A percentile compares a stretch with the other conserved stretches of the same genome.
Evolutionary conservation across 371 early-diverging fungal species (phyloP).

Genomic region (Catenaria anguillulae): DNA sequence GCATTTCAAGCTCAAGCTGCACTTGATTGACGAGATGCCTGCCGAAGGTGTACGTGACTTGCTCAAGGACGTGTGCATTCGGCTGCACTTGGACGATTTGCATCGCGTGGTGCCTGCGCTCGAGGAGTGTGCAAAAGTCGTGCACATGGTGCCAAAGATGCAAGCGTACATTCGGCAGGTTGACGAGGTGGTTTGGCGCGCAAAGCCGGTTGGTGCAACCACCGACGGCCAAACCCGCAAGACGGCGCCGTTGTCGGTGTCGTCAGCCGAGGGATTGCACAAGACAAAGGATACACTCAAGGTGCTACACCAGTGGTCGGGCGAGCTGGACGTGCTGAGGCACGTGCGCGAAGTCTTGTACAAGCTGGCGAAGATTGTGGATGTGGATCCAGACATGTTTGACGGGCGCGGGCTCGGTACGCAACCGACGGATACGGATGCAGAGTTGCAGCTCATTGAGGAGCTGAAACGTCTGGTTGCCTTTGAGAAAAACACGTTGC

Average conservation of each 20-base stretch:
- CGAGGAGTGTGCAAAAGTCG: conserved; percentile 12
- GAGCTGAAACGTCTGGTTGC: conserved; percentile 6
- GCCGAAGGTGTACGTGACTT: conserved; percentile 13
- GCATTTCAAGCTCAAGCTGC: conserved; percentile 17
- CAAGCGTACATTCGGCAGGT: conserved; percentile 15
- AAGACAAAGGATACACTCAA: conserved; percentile 10
- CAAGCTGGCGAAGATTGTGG: too few relatives aligned
- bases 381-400: neutral
- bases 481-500: neutral
- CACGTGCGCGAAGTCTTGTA: neutral
- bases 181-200: conserved; percentile 11
- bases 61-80: conserved; percentile 20
- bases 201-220: neutral
- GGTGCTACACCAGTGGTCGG: conserved; percentile 12
- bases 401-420: too few relatives aligned
- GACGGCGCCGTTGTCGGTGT: too few relatives aligned
- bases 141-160: conserved; percentile 19
- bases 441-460: neutral
- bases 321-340: conserved; percentile 9
- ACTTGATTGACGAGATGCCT: conserved; percentile 19
- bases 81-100: conserved; percentile 17
- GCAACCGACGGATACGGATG: neutral
- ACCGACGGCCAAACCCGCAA: neutral
- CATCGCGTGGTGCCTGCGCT: conserved; percentile 12
- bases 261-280: neutral